Evolutionary conservation across 345 rosid species (phyloP).

Genomic region (Combretum micranthum): DNA sequence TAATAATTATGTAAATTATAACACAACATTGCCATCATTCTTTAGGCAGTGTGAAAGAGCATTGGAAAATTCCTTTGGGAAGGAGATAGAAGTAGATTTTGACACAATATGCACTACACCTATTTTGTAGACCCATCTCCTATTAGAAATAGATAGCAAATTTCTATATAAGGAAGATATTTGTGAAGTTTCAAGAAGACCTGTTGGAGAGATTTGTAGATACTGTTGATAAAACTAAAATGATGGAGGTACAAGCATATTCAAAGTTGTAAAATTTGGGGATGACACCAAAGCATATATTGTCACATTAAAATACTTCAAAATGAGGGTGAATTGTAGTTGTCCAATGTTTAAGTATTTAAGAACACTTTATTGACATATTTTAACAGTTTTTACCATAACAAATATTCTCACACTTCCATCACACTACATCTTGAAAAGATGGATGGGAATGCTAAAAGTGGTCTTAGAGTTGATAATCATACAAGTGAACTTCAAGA

Average conservation of each 20-base stretch:
- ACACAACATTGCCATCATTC: conserved; percentile 79
- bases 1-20: conserved; percentile 83
- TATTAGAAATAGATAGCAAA: conserved; percentile 91
- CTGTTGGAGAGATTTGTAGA: conserved; percentile 92
- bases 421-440: conserved; percentile 68
- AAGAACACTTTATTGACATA: conserved; percentile 86
- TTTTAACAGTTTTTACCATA: conserved; percentile 95
- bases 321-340: conserved; percentile 86
- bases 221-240: conserved; percentile 78
- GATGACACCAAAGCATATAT: conserved; percentile 69
- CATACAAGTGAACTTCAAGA: conserved; percentile 32
- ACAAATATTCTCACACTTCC: conserved; percentile 88
- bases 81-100: conserved; percentile 81
- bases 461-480: conserved; percentile 46
- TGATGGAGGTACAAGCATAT: conserved; percentile 53
- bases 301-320: conserved; percentile 66
- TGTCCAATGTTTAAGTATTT: conserved; percentile 94
- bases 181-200: conserved; percentile 91
- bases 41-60: conserved; percentile 97
- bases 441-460: conserved; percentile 95
- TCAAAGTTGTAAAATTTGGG: conserved; percentile 93
- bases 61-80: conserved; percentile 75
- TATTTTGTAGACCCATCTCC: conserved; percentile 88
- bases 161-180: conserved; percentile 64
- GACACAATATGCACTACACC: conserved; percentile 75